Evolutionary conservation across 2,329 filamentous ascomycete genomes (phyloP).

Genomic region (Fusarium coicis): DNA sequence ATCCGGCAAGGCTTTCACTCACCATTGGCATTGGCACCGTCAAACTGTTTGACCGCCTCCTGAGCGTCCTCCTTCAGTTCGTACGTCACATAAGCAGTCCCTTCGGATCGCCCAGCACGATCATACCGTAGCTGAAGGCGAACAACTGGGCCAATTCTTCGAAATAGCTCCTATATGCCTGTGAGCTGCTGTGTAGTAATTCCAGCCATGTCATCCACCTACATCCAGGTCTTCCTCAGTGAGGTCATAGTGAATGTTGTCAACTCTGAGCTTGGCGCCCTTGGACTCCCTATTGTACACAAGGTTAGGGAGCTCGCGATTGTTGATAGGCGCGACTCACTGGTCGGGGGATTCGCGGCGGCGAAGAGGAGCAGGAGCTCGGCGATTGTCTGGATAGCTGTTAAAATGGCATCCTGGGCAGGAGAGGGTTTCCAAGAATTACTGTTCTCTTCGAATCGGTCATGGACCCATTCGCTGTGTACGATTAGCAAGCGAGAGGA

Average conservation of each 20-base stretch:
- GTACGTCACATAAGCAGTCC: slow-evolving; percentile 86
- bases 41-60: slow-evolving; percentile 80
- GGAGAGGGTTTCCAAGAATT: slow-evolving; percentile 39
- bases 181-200: slow-evolving; percentile 40
- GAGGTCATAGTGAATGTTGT: slow-evolving; percentile 93
- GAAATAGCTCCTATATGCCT: slow-evolving; percentile 76
- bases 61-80: slow-evolving; percentile 75
- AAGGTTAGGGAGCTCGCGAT: slow-evolving; percentile 24
- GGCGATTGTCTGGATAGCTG: slow-evolving; percentile 50
- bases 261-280: slow-evolving; percentile 81
- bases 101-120: slow-evolving; percentile 87
- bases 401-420: slow-evolving; percentile 34
- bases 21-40: slow-evolving; percentile 91
- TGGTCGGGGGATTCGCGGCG: slow-evolving; percentile 57
- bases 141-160: slow-evolving; percentile 76
- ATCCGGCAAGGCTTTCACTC: slow-evolving; percentile 22
- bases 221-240: slow-evolving; percentile 86
- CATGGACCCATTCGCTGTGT: slow-evolving; percentile 89
- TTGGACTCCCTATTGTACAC: slow-evolving; percentile 57
- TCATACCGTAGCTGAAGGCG: slow-evolving; percentile 83
- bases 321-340: slow-evolving; percentile 38
- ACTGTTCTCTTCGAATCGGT: slow-evolving; percentile 84
- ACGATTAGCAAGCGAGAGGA: slow-evolving; percentile 15
- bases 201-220: slow-evolving; percentile 33
- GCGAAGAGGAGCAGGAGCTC: slow-evolving; percentile 55